Base-by-base conservation (phyloP, 2,329 filamentous ascomycete genomes). In the Cladosporium velox region DNA sequence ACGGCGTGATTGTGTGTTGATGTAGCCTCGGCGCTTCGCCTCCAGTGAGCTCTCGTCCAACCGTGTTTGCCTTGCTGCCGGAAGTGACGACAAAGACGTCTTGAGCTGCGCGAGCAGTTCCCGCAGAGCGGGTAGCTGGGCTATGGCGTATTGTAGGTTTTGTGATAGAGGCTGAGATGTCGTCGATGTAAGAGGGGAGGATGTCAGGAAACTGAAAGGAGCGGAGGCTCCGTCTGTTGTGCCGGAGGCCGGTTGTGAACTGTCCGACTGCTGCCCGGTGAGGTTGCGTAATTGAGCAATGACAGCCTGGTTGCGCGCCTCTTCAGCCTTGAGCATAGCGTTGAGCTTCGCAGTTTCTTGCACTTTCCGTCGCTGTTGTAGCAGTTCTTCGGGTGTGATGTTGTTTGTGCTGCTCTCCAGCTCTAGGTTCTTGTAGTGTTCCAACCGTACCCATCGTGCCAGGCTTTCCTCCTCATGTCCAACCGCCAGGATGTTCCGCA, bases 311-410 rank as follows among this genome's bases (percentile, higher is more conserved):
- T 97, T 97, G 69, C 87, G 86, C 7, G 85, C 83, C 68, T 85
- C 85, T 77, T 96, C 92, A 12, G 87, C 84, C 65, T 87, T 84
- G 8, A 97, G 84, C 55, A 88, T 85, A 11, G 83, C 82, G 70
- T 93, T 88, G 14, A 97, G 82, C 74, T 89, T 90, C 75, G 89
- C 87, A n/a, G 90, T 93, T 73, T 94, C 92, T 70, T 90, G 87
- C 28, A 96, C 79, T 71, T 89, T 91, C 71, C 88, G 86, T 63
- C 93, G 86, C 68, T 95, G 87, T n/a, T 85, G 79, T 66, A 88
- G 87, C 63, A 97, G 85, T 24, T 86, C 86, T 73, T 92, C 90
- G 1, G 87, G 81, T 1, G 87, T 91, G 8, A 87, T 88, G 51
- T 79, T 77, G 70, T 79, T 73, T 65, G 75, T 70, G 64, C 75